Base-by-base conservation (phyloP, 1,139 yeast species). In the Hyphopichia buzzinii region DNA sequence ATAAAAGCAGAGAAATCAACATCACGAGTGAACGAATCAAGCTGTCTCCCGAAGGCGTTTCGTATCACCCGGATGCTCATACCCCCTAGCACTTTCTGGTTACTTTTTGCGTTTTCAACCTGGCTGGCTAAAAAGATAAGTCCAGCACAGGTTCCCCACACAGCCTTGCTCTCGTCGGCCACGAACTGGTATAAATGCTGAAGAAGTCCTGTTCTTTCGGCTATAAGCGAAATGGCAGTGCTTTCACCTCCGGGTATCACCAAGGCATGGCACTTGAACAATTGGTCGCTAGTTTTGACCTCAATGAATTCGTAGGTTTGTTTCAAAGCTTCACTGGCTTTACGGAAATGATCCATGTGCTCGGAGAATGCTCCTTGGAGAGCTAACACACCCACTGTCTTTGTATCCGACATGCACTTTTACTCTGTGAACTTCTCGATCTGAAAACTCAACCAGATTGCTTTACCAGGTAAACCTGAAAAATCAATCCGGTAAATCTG, bases 131-230 rank as follows among this genome's bases (percentile, higher is more conserved):
- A 62, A 47, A 85, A 71, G 39, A 86, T 85, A 46, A 86, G 64
- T 2, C 95, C 95, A 4, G 95, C 95, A 59, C 95, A 86, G 1
- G 95, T 86, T 0, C 95, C 95, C 95, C 95, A 86, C 21, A 80
- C 72, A 1, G 87, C 80, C 46, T 74, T 76, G 10, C 31, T 22
- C 16, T 61, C 62, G 14, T 68, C 61, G 35, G 71, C 72, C 23
- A 81, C 77, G 52, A 72, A 80, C 7, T 64, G 57, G 35, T 70
- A 61, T 37, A 86, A 61, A 4, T 84, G 84, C 24, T 70, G 69
- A 13, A 82, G 59, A 49, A 86, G 54, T 1, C 74, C 74, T 0
- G 82, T 74, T 39, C 89, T 62, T 52, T 83, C 82, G 1, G 94
- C 85, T 29, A 85, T 78, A 29, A 83, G 64, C 1, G 90, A 81